These are phyloP conservation scores for Oidium heveae DNA, from an alignment of 2,329 filamentous ascomycete genomes.

Conservation along the genomic window DNA sequence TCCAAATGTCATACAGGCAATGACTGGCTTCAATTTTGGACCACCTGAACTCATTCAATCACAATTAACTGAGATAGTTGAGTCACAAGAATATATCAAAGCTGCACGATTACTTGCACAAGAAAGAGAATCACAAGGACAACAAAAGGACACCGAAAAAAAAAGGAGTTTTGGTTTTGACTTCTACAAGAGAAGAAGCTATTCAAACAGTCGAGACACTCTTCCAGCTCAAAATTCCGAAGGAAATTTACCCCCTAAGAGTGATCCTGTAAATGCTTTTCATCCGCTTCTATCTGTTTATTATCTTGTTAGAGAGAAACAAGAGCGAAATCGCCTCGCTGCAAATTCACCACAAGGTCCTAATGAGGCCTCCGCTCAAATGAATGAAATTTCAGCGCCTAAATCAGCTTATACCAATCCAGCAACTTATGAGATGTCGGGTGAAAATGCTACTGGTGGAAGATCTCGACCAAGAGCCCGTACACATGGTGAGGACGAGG, in stretches of 20 bases:
- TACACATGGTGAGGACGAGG: conserved; percentile 86
- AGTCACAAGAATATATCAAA: conserved; percentile 81
- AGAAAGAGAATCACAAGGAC: conserved; percentile 33
- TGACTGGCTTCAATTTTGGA: conserved; percentile 97
- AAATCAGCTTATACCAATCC: conserved; percentile 77
- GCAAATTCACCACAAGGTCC: conserved; percentile 30
- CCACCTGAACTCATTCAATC: conserved; percentile 57
- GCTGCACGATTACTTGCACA: conserved; percentile 47
- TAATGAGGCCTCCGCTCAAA: conserved; percentile 25
- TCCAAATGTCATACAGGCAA: conserved; percentile 58
- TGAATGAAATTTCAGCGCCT: conserved; percentile 58
- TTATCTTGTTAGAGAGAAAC: conserved; percentile 86
- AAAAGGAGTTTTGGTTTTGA: conserved; percentile 73
- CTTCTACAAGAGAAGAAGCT: conserved; percentile 94
- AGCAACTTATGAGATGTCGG: conserved; percentile 63
- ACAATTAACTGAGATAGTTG: conserved; percentile 64
- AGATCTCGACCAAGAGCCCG: conserved; percentile 63
- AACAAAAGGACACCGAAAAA: conserved; percentile 42
- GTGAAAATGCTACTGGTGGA: conserved; percentile 66
- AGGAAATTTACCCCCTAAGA: conserved; percentile 46
- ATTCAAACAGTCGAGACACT: conserved; percentile 68
- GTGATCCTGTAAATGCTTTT: conserved; percentile 79
- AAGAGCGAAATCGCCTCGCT: conserved; percentile 44
- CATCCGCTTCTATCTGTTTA: conserved; percentile 84
- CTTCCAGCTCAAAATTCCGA: conserved; percentile 65